Conservation (phyloP, 1,139 yeast genomes). For the Lodderomyces jiufengensis region DNA sequence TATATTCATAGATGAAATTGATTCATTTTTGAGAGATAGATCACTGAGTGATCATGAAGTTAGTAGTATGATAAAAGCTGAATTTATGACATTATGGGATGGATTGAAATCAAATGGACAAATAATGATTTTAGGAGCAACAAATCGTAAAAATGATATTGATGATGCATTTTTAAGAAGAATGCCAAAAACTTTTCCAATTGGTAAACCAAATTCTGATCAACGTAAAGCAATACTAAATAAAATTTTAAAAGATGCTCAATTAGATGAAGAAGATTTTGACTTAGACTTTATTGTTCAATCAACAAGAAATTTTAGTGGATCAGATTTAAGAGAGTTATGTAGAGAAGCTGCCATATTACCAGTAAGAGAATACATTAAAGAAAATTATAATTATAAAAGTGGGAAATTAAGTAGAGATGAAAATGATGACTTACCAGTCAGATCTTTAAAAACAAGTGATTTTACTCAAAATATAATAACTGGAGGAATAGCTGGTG, state of each 20-base stretch:
- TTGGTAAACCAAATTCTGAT: slow-evolving; percentile 63
- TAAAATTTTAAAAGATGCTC: slow-evolving; percentile 64
- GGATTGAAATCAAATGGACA: slow-evolving; percentile 79
- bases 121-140: slow-evolving; percentile 88
- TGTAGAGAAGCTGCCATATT: slow-evolving; percentile 91
- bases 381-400: slow-evolving; percentile 39
- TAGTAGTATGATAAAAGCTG: slow-evolving; percentile 93
- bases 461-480: slow-evolving; percentile 37
- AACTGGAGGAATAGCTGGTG: slow-evolving; percentile 17
- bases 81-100: slow-evolving; percentile 98
- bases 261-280: slow-evolving; percentile 53
- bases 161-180: slow-evolving; percentile 91
- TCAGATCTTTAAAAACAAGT: slow-evolving; percentile 43
- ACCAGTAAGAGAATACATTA: slow-evolving; percentile 83
- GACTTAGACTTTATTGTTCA: slow-evolving; percentile 58
- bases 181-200: slow-evolving; percentile 86
- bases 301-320: slow-evolving; percentile 75
- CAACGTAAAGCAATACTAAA: slow-evolving; percentile 70
- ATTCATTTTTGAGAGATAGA: slow-evolving; percentile 87
- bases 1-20: slow-evolving; percentile 93
- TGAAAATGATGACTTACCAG: slow-evolving; percentile 26
- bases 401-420: slow-evolving; percentile 37
- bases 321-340: slow-evolving; percentile 86
- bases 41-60: slow-evolving; percentile 88
- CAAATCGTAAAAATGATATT: slow-evolving; percentile 87